phyloP scores from a whole-genome alignment of 2,329 filamentous ascomycete species.

The Colletotrichum liriopes region DNA sequence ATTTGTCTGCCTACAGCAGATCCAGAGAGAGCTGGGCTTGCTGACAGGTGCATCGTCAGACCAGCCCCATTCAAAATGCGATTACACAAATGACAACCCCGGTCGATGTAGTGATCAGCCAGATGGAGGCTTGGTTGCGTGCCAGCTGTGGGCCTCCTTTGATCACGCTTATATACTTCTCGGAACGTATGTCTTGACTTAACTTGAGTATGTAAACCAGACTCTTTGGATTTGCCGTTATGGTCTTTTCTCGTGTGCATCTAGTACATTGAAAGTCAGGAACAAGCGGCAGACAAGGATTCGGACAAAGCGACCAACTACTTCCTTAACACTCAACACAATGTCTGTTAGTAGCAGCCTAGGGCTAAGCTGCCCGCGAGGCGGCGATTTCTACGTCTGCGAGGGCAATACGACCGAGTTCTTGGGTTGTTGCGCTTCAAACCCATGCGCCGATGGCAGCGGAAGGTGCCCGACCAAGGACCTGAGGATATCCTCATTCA shows the following conservation, averaged over 20 bases:
- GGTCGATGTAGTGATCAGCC: conserved; percentile 10
- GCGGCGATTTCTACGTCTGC: conserved; percentile 57
- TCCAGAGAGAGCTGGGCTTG: background rate
- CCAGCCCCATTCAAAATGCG: conserved; percentile 15
- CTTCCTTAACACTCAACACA: background rate
- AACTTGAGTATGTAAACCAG: background rate
- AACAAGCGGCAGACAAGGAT: background rate
- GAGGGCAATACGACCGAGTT: conserved; percentile 51
- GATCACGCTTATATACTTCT: conserved; percentile 10
- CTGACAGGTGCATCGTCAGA: background rate
- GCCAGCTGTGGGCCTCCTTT: background rate
- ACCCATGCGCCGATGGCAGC: conserved; percentile 52
- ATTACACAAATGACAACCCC: conserved; percentile 20
- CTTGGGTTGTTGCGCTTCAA: conserved; percentile 58
- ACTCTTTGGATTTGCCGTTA: background rate
- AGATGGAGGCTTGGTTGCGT: conserved; percentile 24
- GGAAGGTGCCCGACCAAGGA: conserved; percentile 53
- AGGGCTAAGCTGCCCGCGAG: conserved; percentile 51
- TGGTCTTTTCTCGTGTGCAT: background rate
- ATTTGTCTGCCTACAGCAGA: conserved; percentile 30
- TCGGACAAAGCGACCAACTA: background rate
- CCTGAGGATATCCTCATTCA: conserved; percentile 50
- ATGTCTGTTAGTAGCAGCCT: conserved; percentile 37
- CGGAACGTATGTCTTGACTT: background rate
- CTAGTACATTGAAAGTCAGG: background rate